Conservation (phyloP, 306 rosid genomes). For the Lathyrus aphaca region DNA sequence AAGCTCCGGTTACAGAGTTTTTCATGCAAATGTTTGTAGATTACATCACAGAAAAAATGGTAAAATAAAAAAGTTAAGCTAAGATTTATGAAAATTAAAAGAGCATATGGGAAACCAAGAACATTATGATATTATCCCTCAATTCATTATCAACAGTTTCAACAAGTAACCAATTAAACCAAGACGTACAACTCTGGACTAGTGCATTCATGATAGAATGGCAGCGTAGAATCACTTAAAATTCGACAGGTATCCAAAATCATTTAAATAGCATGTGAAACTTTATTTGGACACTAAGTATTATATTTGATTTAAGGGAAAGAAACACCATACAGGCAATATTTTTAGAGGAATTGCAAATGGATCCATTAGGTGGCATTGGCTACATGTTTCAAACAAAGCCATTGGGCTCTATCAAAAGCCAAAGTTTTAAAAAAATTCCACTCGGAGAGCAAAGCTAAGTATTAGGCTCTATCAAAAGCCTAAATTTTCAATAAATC, state of each 20-base stretch:
- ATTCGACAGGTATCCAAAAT: constrained; percentile 10
- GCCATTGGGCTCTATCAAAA: not conserved
- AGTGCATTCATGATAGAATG: constrained; percentile 28
- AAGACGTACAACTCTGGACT: constrained; percentile 2
- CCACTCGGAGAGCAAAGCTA: too few species aligned
- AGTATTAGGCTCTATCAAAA: not conserved
- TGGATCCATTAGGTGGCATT: not conserved
- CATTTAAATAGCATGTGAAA: constrained; percentile 30
- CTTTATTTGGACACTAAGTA: constrained; percentile 25
- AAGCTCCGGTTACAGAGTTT: not conserved
- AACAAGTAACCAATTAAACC: constrained; percentile 25
- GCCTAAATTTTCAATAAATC: not conserved
- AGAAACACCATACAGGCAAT: constrained; percentile 3
- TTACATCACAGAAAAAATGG: constrained; percentile 10
- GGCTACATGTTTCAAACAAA: constrained; percentile 4
- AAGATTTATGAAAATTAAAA: not conserved
- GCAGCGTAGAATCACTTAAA: constrained; percentile 21
- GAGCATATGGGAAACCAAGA: not conserved
- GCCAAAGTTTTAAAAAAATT: not conserved
- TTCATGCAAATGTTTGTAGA: not conserved
- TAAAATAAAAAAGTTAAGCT: not conserved
- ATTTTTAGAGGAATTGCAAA: constrained; percentile 6
- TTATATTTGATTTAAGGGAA: constrained; percentile 14
- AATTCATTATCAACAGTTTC: constrained; percentile 13
- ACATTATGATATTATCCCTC: constrained; percentile 11